Evolutionary conservation across 1,284 basidiomycete genomes (phyloP).

Genomic region (Neonothopanus nambi): DNA sequence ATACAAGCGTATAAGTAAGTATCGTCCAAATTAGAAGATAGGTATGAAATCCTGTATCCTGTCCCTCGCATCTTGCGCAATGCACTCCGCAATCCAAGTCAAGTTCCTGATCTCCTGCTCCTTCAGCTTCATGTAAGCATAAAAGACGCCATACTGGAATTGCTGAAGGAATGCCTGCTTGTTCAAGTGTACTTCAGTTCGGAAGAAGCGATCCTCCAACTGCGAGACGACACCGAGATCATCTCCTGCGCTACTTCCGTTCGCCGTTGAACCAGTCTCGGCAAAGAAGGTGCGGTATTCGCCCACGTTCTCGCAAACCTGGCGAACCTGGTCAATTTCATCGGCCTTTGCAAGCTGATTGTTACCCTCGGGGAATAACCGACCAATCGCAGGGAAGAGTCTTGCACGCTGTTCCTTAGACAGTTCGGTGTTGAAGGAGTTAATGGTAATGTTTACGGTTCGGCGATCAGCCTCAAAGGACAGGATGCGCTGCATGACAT

Average conservation of each 20-base stretch:
- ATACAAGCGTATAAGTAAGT: background rate
- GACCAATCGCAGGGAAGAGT: constrained; percentile 92
- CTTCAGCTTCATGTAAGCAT: constrained; percentile 94
- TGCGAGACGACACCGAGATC: constrained; percentile 62
- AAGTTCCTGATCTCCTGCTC: constrained; percentile 98
- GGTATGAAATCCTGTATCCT: constrained; percentile 93
- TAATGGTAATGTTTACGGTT: constrained; percentile 98
- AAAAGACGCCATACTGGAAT: constrained; percentile 93
- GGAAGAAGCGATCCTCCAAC: constrained; percentile 96
- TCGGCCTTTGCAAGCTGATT: constrained; percentile 93
- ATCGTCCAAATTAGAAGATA: constrained; percentile 59
- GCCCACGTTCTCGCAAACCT: constrained; percentile 83
- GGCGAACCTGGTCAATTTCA: constrained; percentile 92
- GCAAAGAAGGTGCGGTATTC: constrained; percentile 95
- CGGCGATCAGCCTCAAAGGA: constrained; percentile 97
- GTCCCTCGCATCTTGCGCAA: constrained; percentile 91
- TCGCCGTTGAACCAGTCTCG: constrained; percentile 38
- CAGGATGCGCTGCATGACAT: constrained; percentile 89
- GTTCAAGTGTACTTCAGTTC: constrained; percentile 90
- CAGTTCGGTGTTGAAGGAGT: constrained; percentile 96
- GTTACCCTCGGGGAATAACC: constrained; percentile 95
- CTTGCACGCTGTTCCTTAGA: constrained; percentile 95
- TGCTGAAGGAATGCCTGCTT: constrained; percentile 94
- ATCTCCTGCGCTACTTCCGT: constrained; percentile 40
- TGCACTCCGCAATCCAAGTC: constrained; percentile 98